A percentile compares a stretch with the other conserved stretches of the same genome.
These are phyloP conservation scores for Dactylis glomerata DNA, from an alignment of 176 grass and related monocot species.

Conservation along the genomic window DNA sequence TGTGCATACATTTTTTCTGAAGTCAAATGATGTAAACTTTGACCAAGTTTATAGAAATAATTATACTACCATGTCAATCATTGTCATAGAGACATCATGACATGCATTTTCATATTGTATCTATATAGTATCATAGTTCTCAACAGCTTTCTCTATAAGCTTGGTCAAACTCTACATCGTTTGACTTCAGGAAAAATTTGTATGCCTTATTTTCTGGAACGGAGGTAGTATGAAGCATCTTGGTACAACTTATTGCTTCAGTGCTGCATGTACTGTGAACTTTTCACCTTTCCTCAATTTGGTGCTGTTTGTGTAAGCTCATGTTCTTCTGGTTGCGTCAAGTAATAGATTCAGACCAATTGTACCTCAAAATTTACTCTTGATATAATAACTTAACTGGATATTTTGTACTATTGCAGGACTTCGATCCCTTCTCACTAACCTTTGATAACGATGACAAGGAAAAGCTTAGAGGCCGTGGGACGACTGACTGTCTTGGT, in stretches of 20 bases:
- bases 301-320: not conserved
- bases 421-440: constrained; percentile 84
- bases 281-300: constrained; percentile 1
- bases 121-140: no score
- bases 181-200: no score
- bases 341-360: not conserved
- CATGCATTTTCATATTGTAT: no score
- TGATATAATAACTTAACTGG: not conserved
- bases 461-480: constrained; percentile 76
- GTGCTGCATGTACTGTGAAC: not conserved
- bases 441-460: constrained; percentile 76
- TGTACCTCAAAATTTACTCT: not conserved
- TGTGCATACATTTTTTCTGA: no score
- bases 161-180: no score
- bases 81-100: no score
- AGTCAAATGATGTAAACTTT: no score
- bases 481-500: constrained; percentile 86
- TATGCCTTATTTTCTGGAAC: no score
- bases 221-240: no score
- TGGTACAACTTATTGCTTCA: not conserved
- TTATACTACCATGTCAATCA: no score
- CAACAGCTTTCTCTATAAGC: no score
- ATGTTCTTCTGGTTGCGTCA: not conserved
- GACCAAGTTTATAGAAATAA: no score
- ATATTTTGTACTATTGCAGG: constrained; percentile 27